Evolutionary conservation across 148 eudicot genomes (phyloP), one percentile per base, ranked within the genome.

Genomic region (Camellia lanceoleosa): DNA sequence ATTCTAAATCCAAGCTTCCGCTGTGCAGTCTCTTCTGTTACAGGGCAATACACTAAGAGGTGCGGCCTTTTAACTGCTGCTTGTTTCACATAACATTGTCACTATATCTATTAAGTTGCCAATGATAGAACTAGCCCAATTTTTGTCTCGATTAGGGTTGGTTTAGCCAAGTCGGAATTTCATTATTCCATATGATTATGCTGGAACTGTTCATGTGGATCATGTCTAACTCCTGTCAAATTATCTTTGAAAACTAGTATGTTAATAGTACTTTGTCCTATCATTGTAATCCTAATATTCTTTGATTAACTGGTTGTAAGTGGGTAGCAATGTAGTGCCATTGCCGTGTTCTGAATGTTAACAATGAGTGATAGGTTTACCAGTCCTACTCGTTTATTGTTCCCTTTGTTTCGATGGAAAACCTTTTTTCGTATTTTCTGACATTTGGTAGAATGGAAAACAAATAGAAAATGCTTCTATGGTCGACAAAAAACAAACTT

Each of bases 21-120:
- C 81, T 89, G 5, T 89, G 92, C 86, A 89, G 92, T 79, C 90
- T 89, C 43, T 78, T 75, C 60, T 90, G 92, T 78, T 90, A 90
- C 85, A 90, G 80, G 82, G 86, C 89, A 54, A 79, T 90, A 23
- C 89, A 84, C 64, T 82, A 82, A 64, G 80, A 80, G 52, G 30
- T 66, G 1, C 67, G 74, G 70, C 79, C 59, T 70, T 38, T 78
- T 30, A 75, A 81, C 84, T 58, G 84, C 89, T 42, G 38, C 38
- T 30, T 30, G 38, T 30, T 30, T 30, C 38, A 0, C 38, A 30
- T 30, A 30, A 30, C 85, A 82, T 83, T 87, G 77, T 56, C 41
- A 3, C 42, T 10, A 63, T 63, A 10, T 41, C 67, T 63, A 63
- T 63, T 63, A 2, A 19, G 5, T 5, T 9, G 30, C 13, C 19